These are phyloP conservation scores for Lachnellula willkommii DNA, from an alignment of 2,329 filamentous ascomycete species.

Conservation along the genomic window DNA sequence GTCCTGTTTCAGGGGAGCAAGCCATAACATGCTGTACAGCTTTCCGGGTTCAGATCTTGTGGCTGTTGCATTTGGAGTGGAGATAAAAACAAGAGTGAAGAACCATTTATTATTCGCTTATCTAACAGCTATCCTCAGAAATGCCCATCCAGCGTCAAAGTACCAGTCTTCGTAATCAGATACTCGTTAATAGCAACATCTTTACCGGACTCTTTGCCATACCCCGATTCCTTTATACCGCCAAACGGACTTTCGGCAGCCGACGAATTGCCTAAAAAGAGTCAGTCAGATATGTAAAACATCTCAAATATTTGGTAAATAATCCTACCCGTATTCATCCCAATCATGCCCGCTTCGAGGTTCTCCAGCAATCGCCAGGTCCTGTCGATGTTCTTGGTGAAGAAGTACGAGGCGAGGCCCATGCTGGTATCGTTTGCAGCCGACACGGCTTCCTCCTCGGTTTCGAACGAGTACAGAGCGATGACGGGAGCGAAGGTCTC, in stretches of 20 bases:
- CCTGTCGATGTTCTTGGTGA: constrained; percentile 63
- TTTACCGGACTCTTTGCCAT: constrained; percentile 63
- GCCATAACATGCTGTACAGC: too few relatives aligned
- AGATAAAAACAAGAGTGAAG: too few relatives aligned
- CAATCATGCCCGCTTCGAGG: constrained; percentile 65
- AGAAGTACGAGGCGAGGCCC: constrained; percentile 62
- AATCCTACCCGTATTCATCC: constrained; percentile 51
- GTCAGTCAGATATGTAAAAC: constrained; percentile 3
- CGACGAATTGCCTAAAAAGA: constrained; percentile 49
- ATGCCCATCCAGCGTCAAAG: constrained; percentile 53
- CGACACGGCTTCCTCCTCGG: constrained; percentile 57
- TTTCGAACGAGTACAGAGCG: constrained; percentile 60
- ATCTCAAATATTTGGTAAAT: background rate
- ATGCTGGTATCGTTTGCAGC: constrained; percentile 56
- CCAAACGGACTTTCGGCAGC: constrained; percentile 63
- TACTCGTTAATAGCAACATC: constrained; percentile 61
- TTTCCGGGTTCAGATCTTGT: too few relatives aligned
- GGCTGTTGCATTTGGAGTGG: too few relatives aligned
- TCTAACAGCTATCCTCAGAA: constrained; percentile 32
- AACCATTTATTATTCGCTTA: too few relatives aligned
- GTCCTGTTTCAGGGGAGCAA: too few relatives aligned
- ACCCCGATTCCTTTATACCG: constrained; percentile 62
- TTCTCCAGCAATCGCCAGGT: constrained; percentile 62
- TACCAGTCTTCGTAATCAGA: constrained; percentile 60
- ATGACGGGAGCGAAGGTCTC: constrained; percentile 63